Conservation (phyloP, 169 alveolate genomes). For the Plasmodium fragile region DNA sequence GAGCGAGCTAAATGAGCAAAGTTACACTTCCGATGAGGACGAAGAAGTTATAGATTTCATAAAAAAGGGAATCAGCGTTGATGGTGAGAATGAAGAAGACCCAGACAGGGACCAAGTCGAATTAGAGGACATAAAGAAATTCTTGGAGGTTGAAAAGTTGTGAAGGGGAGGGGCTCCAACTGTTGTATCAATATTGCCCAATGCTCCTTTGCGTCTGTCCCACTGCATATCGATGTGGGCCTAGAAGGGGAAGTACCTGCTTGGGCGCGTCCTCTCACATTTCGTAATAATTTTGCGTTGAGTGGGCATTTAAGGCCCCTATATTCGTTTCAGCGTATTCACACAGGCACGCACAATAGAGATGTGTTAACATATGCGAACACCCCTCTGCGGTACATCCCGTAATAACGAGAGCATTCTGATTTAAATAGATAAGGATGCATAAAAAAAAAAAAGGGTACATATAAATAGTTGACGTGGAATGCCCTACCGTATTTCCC, state of each 20-base stretch:
- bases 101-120: neutral
- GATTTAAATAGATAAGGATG: neutral
- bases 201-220: neutral
- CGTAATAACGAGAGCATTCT: neutral
- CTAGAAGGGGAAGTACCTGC: neutral
- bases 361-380: neutral
- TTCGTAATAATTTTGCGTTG: neutral
- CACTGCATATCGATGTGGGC: neutral
- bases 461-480: neutral
- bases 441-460: neutral
- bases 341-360: neutral
- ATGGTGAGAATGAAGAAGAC: neutral
- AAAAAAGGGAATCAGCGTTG: conserved; percentile 5
- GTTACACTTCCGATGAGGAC: conserved; percentile 54
- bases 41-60: conserved; percentile 55
- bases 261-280: neutral
- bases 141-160: neutral
- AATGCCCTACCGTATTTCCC: neutral
- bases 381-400: neutral
- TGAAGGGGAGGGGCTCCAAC: neutral
- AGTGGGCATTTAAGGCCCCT: neutral
- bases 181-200: neutral
- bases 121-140: conserved; percentile 23
- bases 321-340: neutral
- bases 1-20: neutral